Evolutionary conservation across 2,329 filamentous ascomycete species (phyloP), one percentile per base, ranked within the genome.

Genomic region (Seiridium unicorne): DNA sequence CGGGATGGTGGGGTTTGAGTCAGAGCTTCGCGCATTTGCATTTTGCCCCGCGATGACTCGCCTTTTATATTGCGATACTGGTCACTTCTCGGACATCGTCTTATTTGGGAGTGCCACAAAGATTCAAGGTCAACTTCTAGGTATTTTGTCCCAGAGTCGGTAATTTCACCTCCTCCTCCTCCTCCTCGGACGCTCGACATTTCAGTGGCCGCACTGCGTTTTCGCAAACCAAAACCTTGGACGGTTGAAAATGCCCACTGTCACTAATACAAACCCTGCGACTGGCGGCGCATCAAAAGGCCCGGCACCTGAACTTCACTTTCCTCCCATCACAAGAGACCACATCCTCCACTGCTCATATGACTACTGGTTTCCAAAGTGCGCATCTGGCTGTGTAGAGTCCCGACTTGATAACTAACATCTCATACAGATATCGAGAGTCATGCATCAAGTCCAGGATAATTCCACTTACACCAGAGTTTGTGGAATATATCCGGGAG

Each of bases 331-430:
- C 60, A 92, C 88, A 38, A 90, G 89, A 71, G 86, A 89, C 51
- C 94, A 99, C 70, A 96, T 99, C 62, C 80, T 97, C 58, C 90
- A 97, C 76, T 99, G 94, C 77, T 96, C 95, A 47, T 97, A 96
- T 75, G 91, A 97, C 73, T 86, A 84, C 62, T 99, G 95, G 95
- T 92, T 97, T 70, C 87, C 90, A 53, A 89, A 85, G 83, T 92
- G 78, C 56, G 78, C 69, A 7, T 40, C 9, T 26, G n/a, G n/a
- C 13, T 44, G 10, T 36, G 26, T 38, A 31, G 18, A 6, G 34
- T 3, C 10, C 44, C 4, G 5, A 42, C 11, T 32, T 13, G 31
- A 49, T 9, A 36, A 40, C 60, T 68, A 55, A 69, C 65, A 55
- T 34, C 5, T 60, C 26, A 44, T 40, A 5, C 48, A 91, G 87